Conservation (phyloP, 2,329 filamentous ascomycete species). For the Rhinocladiella similis region DNA sequence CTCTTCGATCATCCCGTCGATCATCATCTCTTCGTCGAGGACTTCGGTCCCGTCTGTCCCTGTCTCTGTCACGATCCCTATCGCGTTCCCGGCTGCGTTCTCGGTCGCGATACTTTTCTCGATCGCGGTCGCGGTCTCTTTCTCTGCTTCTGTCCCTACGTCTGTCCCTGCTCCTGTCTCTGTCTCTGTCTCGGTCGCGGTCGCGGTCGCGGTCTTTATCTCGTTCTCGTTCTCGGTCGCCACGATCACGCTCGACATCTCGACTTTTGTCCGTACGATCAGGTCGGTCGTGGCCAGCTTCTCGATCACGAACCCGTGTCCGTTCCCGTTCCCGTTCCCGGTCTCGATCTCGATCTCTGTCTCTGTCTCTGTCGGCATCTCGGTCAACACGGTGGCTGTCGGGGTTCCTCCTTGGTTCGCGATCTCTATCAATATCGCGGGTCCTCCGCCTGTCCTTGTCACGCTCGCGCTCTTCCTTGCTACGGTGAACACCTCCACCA, state of each 20-base stretch:
- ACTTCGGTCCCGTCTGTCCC: constrained; percentile 17
- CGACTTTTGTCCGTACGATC: constrained; percentile 18
- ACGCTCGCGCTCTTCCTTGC: constrained; percentile 29
- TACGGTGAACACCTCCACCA: constrained; percentile 33
- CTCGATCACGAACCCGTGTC: constrained; percentile 9
- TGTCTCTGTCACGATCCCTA: constrained; percentile 13
- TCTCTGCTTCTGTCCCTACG: constrained; percentile 15
- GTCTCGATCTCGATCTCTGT: constrained; percentile 26
- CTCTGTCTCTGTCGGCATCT: constrained; percentile 24
- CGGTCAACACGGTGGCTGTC: constrained; percentile 30
- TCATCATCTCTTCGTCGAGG: constrained; percentile 22
- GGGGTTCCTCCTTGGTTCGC: constrained; percentile 25
- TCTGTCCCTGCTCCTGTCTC: constrained; percentile 1
- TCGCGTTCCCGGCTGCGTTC: constrained; percentile 13
- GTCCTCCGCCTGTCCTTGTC: constrained; percentile 30
- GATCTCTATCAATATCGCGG: constrained; percentile 19
- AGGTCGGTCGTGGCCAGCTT: constrained; percentile 20
- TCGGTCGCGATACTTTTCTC: constrained; percentile 27
- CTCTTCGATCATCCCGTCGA: constrained; percentile 19
- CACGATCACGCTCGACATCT: constrained; percentile 17
- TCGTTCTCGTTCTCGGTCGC: constrained; percentile 17
- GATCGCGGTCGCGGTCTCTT: constrained; percentile 26
- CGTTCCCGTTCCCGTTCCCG: constrained; percentile 17
- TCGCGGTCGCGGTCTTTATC: constrained; percentile 14
- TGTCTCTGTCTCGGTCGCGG: constrained; percentile 28